Evolutionary conservation across 139 green algal species (phyloP).

Genomic region (Chlorella ohadii): DNA sequence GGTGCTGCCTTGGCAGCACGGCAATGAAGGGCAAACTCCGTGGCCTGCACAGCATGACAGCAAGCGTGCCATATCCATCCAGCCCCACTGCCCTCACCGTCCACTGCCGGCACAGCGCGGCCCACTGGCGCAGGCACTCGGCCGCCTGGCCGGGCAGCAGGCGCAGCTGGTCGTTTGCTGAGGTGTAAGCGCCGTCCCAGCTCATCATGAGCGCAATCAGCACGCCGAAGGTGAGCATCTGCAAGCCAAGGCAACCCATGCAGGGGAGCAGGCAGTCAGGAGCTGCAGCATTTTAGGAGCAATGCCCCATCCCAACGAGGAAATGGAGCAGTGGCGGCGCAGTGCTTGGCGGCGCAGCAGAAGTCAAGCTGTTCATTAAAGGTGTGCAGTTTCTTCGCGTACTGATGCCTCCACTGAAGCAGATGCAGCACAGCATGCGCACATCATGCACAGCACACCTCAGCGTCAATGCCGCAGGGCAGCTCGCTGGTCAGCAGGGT

Average conservation of each 20-base stretch:
- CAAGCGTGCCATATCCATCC: too few relatives aligned
- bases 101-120: background rate
- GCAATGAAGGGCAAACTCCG: too few relatives aligned
- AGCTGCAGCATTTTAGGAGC: too few relatives aligned
- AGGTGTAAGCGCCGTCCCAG: background rate
- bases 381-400: too few relatives aligned
- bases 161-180: background rate
- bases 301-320: too few relatives aligned
- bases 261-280: background rate
- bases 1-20: too few relatives aligned
- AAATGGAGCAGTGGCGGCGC: too few relatives aligned
- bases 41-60: too few relatives aligned
- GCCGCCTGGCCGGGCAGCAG: background rate
- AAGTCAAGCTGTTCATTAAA: too few relatives aligned
- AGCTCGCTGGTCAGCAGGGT: background rate
- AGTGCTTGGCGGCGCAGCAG: too few relatives aligned
- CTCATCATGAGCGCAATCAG: background rate
- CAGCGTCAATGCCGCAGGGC: background rate
- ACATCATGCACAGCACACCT: background rate
- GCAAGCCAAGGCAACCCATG: background rate
- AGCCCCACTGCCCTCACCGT: background rate
- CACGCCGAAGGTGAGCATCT: constrained; percentile 23
- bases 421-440: background rate
- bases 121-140: background rate
- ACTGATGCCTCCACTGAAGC: too few relatives aligned